These are phyloP conservation scores for Coemansia sp. DNA, from an alignment of 192 early-diverging fungal genomes.

Conservation along the genomic window DNA sequence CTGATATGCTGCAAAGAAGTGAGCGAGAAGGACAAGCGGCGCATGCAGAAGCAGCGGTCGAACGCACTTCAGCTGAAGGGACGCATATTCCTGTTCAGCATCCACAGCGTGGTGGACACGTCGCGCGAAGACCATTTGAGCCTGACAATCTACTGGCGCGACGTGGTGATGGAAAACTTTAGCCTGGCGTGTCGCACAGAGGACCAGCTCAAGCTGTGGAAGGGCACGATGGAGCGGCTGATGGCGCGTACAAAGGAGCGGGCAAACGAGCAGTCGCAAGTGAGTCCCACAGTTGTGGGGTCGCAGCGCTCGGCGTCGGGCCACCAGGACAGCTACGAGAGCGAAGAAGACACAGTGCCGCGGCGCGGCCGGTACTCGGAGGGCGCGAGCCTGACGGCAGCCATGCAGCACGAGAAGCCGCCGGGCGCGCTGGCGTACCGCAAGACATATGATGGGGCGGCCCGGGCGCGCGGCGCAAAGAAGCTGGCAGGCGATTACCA, in stretches of 20 bases:
- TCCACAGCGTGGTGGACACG: slow-evolving; percentile 69
- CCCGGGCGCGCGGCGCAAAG: slow-evolving; percentile 27
- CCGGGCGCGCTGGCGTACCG: slow-evolving; percentile 31
- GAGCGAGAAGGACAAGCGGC: slow-evolving; percentile 64
- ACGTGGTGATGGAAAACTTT: slow-evolving; percentile 79
- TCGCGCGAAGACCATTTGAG: slow-evolving; percentile 53
- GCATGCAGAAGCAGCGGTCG: slow-evolving; percentile 43
- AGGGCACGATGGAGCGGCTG: slow-evolving; percentile 69
- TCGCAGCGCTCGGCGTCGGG: slow-evolving; percentile 16
- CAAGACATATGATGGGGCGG: slow-evolving; percentile 50
- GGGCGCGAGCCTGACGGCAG: slow-evolving; percentile 39
- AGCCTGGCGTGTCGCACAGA: slow-evolving; percentile 84
- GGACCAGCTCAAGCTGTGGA: slow-evolving; percentile 93
- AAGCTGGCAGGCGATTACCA: slow-evolving; percentile 42
- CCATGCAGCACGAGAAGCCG: slow-evolving; percentile 46
- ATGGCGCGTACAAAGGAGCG: slow-evolving; percentile 58
- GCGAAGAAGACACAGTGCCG: slow-evolving; percentile 21
- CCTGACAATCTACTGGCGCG: slow-evolving; percentile 85
- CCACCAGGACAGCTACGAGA: slow-evolving; percentile 33
- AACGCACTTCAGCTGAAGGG: slow-evolving; percentile 74
- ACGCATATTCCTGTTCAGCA: slow-evolving; percentile 81
- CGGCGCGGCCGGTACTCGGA: slow-evolving; percentile 50
- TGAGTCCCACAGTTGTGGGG: slow-evolving; percentile 8
- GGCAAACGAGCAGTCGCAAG: slow-evolving; percentile 19
- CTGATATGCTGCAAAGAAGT: slow-evolving; percentile 92